A percentile compares a stretch with the other conserved stretches of the same genome.
Conservation (phyloP, 768 basidiomycete species). For the Mycena sanguinolenta region DNA sequence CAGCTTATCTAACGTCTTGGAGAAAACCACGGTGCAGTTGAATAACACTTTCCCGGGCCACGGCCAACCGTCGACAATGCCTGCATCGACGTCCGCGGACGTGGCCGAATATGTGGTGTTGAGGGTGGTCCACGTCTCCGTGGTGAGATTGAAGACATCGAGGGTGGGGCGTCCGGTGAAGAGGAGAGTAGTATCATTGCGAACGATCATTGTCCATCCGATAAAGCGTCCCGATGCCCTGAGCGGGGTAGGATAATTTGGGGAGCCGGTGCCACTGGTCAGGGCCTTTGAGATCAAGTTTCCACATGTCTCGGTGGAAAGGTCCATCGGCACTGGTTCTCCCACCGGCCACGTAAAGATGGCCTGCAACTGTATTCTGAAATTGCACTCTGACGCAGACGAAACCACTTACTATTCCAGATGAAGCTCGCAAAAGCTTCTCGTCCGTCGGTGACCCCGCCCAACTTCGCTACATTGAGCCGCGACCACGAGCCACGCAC, state of each 20-base stretch:
- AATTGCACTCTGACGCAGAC: not conserved
- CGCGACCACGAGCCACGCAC: constrained; percentile 54
- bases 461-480: constrained; percentile 37
- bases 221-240: constrained; percentile 35
- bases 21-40: constrained; percentile 34
- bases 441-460: constrained; percentile 32
- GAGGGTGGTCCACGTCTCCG: constrained; percentile 49
- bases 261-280: constrained; percentile 45
- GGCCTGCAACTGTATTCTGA: constrained; percentile 30
- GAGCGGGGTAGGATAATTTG: constrained; percentile 41
- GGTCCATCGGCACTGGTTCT: constrained; percentile 41
- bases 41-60: constrained; percentile 33
- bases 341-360: constrained; percentile 48
- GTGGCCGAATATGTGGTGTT: constrained; percentile 40
- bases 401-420: constrained; percentile 42
- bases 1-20: constrained; percentile 47
- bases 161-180: constrained; percentile 48
- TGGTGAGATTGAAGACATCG: constrained; percentile 53
- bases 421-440: constrained; percentile 44
- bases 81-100: constrained; percentile 1
- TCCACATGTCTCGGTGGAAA: constrained; percentile 47
- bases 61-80: constrained; percentile 39
- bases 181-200: constrained; percentile 50
- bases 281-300: constrained; percentile 42
- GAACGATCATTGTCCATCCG: constrained; percentile 42